phyloP scores from a whole-genome alignment of 345 rosid genomes.

The Limnanthes douglasii region DNA sequence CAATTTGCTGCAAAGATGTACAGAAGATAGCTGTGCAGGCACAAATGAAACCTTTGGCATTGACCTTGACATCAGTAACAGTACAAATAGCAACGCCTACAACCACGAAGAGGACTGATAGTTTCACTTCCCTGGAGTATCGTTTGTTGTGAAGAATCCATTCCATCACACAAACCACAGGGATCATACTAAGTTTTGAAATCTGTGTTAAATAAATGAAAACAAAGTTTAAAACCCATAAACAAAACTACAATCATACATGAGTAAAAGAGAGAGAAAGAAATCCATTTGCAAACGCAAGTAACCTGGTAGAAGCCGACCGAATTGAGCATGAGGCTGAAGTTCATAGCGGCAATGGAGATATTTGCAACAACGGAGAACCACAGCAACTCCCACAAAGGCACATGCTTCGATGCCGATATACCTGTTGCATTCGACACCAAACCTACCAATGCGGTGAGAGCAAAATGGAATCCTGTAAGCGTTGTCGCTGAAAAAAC shows the following conservation, averaged over 20 bases:
- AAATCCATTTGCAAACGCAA: not conserved
- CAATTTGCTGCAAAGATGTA: constrained; percentile 93
- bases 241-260: constrained; percentile 1
- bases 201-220: constrained; percentile 25
- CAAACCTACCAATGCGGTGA: constrained; percentile 76
- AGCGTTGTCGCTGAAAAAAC: constrained; percentile 56
- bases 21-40: constrained; percentile 74
- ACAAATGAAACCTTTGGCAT: constrained; percentile 80
- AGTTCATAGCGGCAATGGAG: constrained; percentile 82
- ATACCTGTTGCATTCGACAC: constrained; percentile 80
- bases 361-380: constrained; percentile 72
- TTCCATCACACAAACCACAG: constrained; percentile 89
- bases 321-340: constrained; percentile 93
- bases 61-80: constrained; percentile 86
- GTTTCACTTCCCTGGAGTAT: constrained; percentile 63
- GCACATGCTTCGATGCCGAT: constrained; percentile 64
- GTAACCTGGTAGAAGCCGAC: constrained; percentile 83
- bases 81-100: constrained; percentile 93
- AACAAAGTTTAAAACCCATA: not conserved
- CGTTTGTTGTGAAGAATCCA: constrained; percentile 83
- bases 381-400: constrained; percentile 97
- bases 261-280: not conserved
- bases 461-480: constrained; percentile 84
- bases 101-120: constrained; percentile 73
- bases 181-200: constrained; percentile 93